Base-by-base conservation (phyloP, 768 basidiomycete species). In the Hypholoma sublateritium region DNA sequence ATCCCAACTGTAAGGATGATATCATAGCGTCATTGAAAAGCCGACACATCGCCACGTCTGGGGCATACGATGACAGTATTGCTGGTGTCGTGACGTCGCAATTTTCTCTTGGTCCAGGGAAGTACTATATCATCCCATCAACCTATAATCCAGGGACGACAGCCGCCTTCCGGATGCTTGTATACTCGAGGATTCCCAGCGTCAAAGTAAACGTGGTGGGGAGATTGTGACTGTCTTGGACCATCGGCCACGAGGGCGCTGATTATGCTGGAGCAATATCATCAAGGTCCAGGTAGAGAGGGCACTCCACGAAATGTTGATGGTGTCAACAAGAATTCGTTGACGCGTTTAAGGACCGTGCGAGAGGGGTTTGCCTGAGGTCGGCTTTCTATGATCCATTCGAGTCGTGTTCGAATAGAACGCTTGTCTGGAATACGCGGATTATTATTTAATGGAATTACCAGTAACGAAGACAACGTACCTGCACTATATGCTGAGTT, bases 341-440 rank as follows among this genome's bases (percentile, higher is more conserved):
- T 74, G 39, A 75, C 72, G 8, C 70, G 67, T 59, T 75, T 73
- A 57, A 98, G 77, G 8, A 89, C 92, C 14, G 84, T 79, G 41
- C 94, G 81, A 9, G 91, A 86, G 0, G 96, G 95, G 67, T 97
- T 98, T 3, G 87, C 89, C 53, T 77, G 74, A 5, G 91, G 89
- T 50, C 80, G 74, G 60, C 84, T 87, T 17, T 87, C 77, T 56
- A 95, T 88, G 47, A 98, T 84, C 91, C 91, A 93, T 67, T 98
- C 88, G 35, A 98, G 76, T 16, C 93, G 80, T 12, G 77, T 86
- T 11, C 84, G 82, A 59, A 98, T 83, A 12, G 79, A 71, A 17
- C 77, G 70, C 69, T 97, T 97, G 58, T 70, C 68, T 34, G 48
- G 45, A 44, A 41, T 50, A 52, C 32, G 43, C 39, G 1, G 14